These are phyloP conservation scores for Penicillium macrosclerotiorum DNA, from an alignment of 495 filamentous ascomycete genomes.

Conservation along the genomic window DNA sequence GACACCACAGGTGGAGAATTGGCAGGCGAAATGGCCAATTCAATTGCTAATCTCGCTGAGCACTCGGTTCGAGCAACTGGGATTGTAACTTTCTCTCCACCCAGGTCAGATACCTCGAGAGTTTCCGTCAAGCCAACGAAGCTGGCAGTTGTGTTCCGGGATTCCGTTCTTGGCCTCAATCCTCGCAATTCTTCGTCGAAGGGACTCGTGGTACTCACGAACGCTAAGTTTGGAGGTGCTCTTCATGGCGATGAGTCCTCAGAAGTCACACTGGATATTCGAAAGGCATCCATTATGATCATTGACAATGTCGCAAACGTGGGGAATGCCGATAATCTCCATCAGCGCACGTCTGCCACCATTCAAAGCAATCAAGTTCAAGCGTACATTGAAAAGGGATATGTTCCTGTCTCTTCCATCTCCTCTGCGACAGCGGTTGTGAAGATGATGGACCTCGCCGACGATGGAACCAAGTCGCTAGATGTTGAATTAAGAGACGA, in stretches of 20 bases:
- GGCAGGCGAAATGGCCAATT: constrained; percentile 71
- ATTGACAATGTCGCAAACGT: constrained; percentile 71
- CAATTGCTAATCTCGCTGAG: constrained; percentile 73
- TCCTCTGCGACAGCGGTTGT: constrained; percentile 71
- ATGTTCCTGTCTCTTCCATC: constrained; percentile 78
- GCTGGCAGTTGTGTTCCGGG: constrained; percentile 69
- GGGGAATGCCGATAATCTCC: constrained; percentile 39
- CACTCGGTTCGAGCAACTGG: constrained; percentile 20
- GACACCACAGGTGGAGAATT: constrained; percentile 70
- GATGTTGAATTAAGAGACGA: constrained; percentile 82
- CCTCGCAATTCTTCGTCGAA: constrained; percentile 74
- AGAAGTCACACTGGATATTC: constrained; percentile 62
- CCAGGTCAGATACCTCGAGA: constrained; percentile 12
- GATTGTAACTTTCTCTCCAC: constrained; percentile 14
- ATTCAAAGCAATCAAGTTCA: constrained; percentile 59
- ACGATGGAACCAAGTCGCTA: constrained; percentile 59
- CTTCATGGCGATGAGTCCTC: constrained; percentile 60
- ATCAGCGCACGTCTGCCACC: constrained; percentile 45
- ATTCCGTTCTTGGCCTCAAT: constrained; percentile 83
- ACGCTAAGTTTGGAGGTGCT: constrained; percentile 62
- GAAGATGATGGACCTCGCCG: constrained; percentile 49
- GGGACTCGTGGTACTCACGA: constrained; percentile 71
- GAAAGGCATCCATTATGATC: constrained; percentile 77
- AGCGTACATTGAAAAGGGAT: constrained; percentile 68
- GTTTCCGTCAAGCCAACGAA: constrained; percentile 53